Evolutionary conservation across 1,139 yeast genomes (phyloP).

Genomic region (Scheffersomyces titani): DNA sequence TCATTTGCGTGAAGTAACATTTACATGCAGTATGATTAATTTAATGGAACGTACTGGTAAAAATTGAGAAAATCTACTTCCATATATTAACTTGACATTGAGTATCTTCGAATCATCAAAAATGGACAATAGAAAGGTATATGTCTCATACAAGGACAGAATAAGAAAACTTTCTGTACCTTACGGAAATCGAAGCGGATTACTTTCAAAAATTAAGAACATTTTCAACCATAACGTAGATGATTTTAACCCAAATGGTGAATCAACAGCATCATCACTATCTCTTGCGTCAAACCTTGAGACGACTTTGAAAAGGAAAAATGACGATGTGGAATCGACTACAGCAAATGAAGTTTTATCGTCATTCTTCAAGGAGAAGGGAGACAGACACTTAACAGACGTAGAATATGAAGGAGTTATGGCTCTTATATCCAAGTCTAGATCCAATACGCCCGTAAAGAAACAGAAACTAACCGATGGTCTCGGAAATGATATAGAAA

Average conservation of each 20-base stretch:
- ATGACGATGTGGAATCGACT: slow-evolving; percentile 2
- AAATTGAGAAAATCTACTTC: not conserved
- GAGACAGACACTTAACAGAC: slow-evolving; percentile 71
- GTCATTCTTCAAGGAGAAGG: slow-evolving; percentile 72
- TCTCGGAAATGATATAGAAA: not conserved
- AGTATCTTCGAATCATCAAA: slow-evolving; percentile 13
- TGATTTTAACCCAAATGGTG: not conserved
- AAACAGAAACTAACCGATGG: not conserved
- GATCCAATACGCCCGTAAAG: slow-evolving; percentile 12
- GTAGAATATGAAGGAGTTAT: slow-evolving; percentile 85
- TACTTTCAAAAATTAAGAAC: slow-evolving; percentile 35
- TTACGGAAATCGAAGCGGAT: slow-evolving; percentile 19
- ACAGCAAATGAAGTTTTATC: slow-evolving; percentile 62
- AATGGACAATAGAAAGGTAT: slow-evolving; percentile 50
- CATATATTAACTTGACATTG: not conserved
- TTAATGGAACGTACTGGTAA: not conserved
- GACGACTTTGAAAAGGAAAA: not conserved
- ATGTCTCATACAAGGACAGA: slow-evolving; percentile 30
- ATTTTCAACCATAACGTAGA: slow-evolving; percentile 17
- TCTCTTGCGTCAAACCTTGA: not conserved
- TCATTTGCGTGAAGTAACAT: not conserved
- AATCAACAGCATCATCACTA: not conserved
- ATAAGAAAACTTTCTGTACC: slow-evolving; percentile 21
- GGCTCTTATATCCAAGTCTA: slow-evolving; percentile 45
- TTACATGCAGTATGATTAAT: not conserved